Conservation (phyloP, 768 basidiomycete species). For the Astraeus odoratus region DNA sequence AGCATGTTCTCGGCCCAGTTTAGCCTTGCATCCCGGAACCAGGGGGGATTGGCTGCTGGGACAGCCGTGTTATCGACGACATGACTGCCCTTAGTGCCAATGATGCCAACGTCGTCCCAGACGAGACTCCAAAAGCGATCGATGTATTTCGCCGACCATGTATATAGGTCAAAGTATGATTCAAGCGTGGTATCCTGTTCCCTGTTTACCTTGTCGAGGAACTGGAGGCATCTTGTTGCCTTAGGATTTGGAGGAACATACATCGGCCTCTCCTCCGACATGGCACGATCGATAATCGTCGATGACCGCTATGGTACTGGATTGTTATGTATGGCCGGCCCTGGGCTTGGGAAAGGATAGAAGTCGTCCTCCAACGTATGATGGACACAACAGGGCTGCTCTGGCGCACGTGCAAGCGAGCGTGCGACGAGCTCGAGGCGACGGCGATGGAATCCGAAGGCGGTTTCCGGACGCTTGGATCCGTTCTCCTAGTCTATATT, state of each 20-base stretch:
- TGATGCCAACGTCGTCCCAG: conserved; percentile 62
- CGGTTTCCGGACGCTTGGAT: too few relatives aligned
- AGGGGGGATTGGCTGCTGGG: conserved; percentile 58
- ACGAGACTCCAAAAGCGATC: conserved; percentile 63
- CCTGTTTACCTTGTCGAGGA: conserved; percentile 46
- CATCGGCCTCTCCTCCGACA: conserved; percentile 26
- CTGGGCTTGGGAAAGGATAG: too few relatives aligned
- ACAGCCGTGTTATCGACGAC: conserved; percentile 48
- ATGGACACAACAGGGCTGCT: too few relatives aligned
- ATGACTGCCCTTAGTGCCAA: conserved; percentile 55
- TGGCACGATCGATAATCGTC: neutral
- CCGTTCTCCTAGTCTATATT: neutral
- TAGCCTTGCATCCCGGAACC: conserved; percentile 61
- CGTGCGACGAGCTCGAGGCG: too few relatives aligned
- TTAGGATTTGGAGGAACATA: conserved; percentile 38
- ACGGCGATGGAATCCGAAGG: too few relatives aligned
- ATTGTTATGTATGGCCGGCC: too few relatives aligned
- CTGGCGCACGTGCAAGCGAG: too few relatives aligned
- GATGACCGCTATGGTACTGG: too few relatives aligned
- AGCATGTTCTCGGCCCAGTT: conserved; percentile 86
- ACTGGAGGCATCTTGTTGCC: conserved; percentile 40
- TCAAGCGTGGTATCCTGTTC: conserved; percentile 36
- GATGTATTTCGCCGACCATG: conserved; percentile 56
- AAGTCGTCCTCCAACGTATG: too few relatives aligned
- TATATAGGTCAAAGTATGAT: conserved; percentile 59